A percentile compares a stretch with the other conserved stretches of the same genome.
These are phyloP conservation scores for Paramecium biaurelia DNA, from an alignment of 73 alveolate species.

Conservation along the genomic window DNA sequence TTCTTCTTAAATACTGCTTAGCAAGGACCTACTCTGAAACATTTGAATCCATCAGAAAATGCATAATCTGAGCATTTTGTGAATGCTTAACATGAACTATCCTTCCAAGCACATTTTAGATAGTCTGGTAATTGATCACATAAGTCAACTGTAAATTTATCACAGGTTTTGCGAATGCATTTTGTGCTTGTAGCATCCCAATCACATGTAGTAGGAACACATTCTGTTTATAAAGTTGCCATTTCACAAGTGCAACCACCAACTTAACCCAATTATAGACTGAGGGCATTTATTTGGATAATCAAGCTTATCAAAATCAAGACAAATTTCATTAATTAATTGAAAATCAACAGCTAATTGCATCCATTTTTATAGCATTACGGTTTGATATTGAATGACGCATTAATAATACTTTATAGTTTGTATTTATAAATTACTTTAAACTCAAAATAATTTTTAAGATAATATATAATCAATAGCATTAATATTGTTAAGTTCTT, in stretches of 20 bases:
- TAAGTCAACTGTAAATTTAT: not conserved
- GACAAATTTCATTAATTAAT: not conserved
- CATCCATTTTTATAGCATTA: not conserved
- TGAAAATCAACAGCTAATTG: not conserved
- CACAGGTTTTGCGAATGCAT: not conserved
- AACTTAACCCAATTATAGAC: not conserved
- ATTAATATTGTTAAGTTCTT: not conserved
- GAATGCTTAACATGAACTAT: not conserved
- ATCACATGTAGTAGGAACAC: not conserved
- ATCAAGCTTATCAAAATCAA: not conserved
- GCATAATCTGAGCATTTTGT: slow-evolving; percentile 14
- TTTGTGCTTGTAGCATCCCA: not conserved
- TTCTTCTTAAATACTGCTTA: not conserved
- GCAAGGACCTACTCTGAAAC: slow-evolving; percentile 12
- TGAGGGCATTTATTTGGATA: not conserved
- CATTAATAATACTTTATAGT: not conserved
- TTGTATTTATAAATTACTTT: not conserved
- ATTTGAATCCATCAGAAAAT: not conserved
- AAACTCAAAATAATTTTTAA: not conserved
- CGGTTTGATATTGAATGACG: not conserved
- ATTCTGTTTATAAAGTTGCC: not conserved
- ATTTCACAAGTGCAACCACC: not conserved
- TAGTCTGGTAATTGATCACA: not conserved
- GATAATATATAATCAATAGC: slow-evolving; percentile 3
- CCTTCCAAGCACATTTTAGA: not conserved